Conservation (phyloP, 1,139 yeast species). For the Sugiyamaella japonica region DNA sequence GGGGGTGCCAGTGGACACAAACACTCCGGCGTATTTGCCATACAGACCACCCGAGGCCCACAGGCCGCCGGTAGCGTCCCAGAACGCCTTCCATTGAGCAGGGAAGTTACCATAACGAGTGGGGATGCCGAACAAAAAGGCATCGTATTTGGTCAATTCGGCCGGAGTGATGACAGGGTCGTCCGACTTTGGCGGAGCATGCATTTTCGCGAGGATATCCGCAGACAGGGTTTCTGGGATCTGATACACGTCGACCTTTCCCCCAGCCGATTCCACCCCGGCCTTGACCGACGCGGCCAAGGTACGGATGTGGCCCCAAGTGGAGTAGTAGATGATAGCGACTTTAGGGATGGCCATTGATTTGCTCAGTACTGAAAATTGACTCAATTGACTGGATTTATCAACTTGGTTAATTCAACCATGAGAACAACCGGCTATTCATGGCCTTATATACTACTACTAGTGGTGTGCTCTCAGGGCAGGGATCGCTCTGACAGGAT, state of each 20-base stretch:
- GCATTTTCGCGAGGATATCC: slow-evolving; percentile 59
- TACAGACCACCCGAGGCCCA: slow-evolving; percentile 76
- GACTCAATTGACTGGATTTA: no score
- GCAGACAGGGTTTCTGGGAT: slow-evolving; percentile 74
- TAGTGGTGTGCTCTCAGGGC: no score
- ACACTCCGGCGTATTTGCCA: slow-evolving; percentile 76
- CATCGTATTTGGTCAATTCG: slow-evolving; percentile 66
- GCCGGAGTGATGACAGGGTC: slow-evolving; percentile 67
- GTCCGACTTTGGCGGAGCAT: slow-evolving; percentile 67
- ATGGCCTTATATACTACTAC: no score
- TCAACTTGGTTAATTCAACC: no score
- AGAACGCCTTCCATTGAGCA: slow-evolving; percentile 77
- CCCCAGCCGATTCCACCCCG: slow-evolving; percentile 76
- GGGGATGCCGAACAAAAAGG: slow-evolving; percentile 77
- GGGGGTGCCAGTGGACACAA: slow-evolving; percentile 76
- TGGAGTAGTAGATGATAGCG: slow-evolving; percentile 75
- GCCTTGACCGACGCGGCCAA: slow-evolving; percentile 67
- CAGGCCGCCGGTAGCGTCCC: slow-evolving; percentile 79
- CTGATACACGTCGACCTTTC: slow-evolving; percentile 63
- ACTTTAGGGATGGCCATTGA: slow-evolving; percentile 46
- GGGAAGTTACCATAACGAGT: slow-evolving; percentile 83
- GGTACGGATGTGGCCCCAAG: slow-evolving; percentile 74
- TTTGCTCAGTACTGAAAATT: no score
- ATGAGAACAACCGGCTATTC: no score
- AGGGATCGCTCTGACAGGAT: no score